Conservation (phyloP, 1,139 yeast genomes). For the Hansenula sp. region DNA sequence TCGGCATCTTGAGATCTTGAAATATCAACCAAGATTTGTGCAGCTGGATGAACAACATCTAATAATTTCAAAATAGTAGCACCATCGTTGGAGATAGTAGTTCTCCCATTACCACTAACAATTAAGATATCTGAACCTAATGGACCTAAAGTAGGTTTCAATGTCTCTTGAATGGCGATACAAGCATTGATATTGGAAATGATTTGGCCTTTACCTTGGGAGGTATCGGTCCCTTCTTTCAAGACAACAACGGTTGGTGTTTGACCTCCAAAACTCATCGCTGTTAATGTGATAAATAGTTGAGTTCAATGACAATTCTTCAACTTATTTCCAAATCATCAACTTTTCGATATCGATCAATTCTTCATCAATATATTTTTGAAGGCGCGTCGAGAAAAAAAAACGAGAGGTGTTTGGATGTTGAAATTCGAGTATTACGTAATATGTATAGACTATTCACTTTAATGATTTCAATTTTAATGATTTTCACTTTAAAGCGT, state of each 20-base stretch:
- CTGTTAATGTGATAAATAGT: neutral
- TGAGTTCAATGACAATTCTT: neutral
- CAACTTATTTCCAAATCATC: neutral
- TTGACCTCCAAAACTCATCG: constrained; percentile 85
- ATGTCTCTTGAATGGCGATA: constrained; percentile 92
- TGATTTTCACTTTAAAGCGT: no score
- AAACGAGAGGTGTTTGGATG: neutral
- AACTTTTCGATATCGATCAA: no score
- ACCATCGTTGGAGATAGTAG: constrained; percentile 97
- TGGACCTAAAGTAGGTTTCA: constrained; percentile 94
- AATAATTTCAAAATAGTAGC: constrained; percentile 90
- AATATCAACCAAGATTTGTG: constrained; percentile 89
- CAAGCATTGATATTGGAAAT: constrained; percentile 96
- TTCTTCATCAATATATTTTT: neutral
- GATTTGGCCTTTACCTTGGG: constrained; percentile 95
- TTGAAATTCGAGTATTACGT: no score
- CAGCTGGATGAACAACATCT: constrained; percentile 98
- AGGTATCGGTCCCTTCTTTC: constrained; percentile 95
- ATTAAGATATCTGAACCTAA: constrained; percentile 93
- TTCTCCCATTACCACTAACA: constrained; percentile 76
- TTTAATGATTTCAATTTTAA: no score
- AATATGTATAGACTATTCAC: no score
- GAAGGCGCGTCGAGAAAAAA: constrained; percentile 5
- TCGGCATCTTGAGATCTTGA: constrained; percentile 98
- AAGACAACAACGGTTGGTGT: constrained; percentile 96